These are phyloP conservation scores for Physcia stellaris DNA, from an alignment of 495 filamentous ascomycete species.

Conservation along the genomic window DNA sequence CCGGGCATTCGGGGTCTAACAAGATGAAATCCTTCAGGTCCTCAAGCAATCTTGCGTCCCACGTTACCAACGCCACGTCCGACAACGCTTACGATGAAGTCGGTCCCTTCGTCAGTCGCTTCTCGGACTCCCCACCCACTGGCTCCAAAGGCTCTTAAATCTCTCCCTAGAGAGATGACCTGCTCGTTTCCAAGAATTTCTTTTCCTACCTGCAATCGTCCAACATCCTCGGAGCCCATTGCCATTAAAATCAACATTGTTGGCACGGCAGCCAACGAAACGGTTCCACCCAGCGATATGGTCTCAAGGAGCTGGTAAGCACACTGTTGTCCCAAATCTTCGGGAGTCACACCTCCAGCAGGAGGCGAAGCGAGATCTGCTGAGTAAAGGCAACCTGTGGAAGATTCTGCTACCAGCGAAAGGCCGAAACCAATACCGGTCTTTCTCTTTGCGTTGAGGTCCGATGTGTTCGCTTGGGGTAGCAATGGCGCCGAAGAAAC, in stretches of 20 bases:
- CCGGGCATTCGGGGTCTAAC: too few species aligned
- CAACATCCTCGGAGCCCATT: conserved; percentile 74
- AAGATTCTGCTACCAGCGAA: conserved; percentile 81
- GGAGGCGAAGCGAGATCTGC: conserved; percentile 77
- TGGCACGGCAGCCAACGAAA: conserved; percentile 49
- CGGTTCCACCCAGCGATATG: conserved; percentile 70
- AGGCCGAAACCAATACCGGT: conserved; percentile 81
- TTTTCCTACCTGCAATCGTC: conserved; percentile 44
- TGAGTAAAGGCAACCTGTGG: conserved; percentile 68
- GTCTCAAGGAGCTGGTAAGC: conserved; percentile 81
- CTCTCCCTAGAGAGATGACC: conserved; percentile 63
- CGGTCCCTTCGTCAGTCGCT: conserved; percentile 50
- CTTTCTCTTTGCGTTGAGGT: conserved; percentile 49
- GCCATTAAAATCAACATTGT: conserved; percentile 83
- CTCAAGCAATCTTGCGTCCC: conserved; percentile 79
- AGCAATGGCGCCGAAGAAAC: conserved; percentile 61
- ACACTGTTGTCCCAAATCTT: conserved; percentile 78
- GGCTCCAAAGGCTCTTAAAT: conserved; percentile 71
- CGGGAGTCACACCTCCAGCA: conserved; percentile 65
- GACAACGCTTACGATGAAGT: conserved; percentile 81
- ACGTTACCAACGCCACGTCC: conserved; percentile 93
- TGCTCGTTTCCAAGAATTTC: conserved; percentile 70
- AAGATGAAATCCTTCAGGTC: too few species aligned
- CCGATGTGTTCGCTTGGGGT: conserved; percentile 43
- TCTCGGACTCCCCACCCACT: conserved; percentile 82